Evolutionary conservation across 441 rosid genomes (phyloP).

Genomic region (Euphorbia corollata): DNA sequence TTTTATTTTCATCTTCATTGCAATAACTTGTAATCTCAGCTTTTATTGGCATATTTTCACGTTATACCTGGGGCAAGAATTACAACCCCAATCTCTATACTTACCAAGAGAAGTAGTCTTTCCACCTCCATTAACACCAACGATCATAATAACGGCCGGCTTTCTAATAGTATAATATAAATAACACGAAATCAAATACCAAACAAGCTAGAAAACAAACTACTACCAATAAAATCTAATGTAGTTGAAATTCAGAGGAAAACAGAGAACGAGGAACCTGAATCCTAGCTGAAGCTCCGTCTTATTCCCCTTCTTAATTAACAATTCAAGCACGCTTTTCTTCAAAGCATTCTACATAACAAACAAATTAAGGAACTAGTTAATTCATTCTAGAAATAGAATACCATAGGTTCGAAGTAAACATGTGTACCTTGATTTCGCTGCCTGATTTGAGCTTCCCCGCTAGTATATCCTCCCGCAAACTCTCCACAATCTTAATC

Average conservation of each 20-base stretch:
- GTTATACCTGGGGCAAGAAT: neutral
- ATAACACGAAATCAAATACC: neutral
- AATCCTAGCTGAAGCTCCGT: slow-evolving; percentile 82
- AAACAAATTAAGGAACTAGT: neutral
- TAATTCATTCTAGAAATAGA: neutral
- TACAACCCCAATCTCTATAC: slow-evolving; percentile 15
- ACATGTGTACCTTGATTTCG: slow-evolving; percentile 61
- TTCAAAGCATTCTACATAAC: slow-evolving; percentile 62
- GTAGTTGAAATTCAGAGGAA: neutral
- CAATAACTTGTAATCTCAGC: neutral
- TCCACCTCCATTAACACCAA: slow-evolving; percentile 94
- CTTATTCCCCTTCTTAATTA: slow-evolving; percentile 58
- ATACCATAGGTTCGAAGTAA: neutral
- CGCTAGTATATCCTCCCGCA: slow-evolving; percentile 68
- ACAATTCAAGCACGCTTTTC: slow-evolving; percentile 61
- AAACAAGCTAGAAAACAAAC: neutral
- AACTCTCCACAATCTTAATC: slow-evolving; percentile 72
- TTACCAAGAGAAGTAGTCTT: slow-evolving; percentile 96
- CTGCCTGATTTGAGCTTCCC: slow-evolving; percentile 85
- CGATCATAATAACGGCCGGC: slow-evolving; percentile 82
- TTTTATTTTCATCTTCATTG: neutral
- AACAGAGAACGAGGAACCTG: slow-evolving; percentile 39
- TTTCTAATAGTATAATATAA: slow-evolving; percentile 43
- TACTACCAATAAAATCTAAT: too few species aligned
- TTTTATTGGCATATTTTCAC: neutral